Conservation (phyloP, 2,329 filamentous ascomycete genomes). For the Knufia fluminis region DNA sequence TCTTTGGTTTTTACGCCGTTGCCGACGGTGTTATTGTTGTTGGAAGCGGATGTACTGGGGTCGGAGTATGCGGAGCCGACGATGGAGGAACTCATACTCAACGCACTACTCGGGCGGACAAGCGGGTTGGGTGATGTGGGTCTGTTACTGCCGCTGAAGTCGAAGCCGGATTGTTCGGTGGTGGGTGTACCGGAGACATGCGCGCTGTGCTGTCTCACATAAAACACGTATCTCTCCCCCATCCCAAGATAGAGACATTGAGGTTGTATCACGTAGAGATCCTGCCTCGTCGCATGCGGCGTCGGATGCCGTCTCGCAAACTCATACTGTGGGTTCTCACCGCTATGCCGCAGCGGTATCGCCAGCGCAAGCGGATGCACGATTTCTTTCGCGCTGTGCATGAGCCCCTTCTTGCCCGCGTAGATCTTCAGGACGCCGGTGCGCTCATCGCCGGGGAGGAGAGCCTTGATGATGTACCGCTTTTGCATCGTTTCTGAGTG, state of each 20-base stretch:
- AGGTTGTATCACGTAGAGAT: slow-evolving; percentile 92
- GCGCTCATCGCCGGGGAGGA: slow-evolving; percentile 85
- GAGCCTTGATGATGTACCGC: slow-evolving; percentile 83
- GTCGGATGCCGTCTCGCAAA: slow-evolving; percentile 91
- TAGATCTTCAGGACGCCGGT: slow-evolving; percentile 83
- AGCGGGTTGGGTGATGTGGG: slow-evolving; percentile 27
- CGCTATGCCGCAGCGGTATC: slow-evolving; percentile 80
- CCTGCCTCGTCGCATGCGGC: slow-evolving; percentile 92
- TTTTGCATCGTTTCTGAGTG: slow-evolving; percentile 46
- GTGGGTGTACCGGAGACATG: slow-evolving; percentile 12
- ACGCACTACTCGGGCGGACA: slow-evolving; percentile 48
- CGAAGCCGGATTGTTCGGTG: slow-evolving; percentile 17
- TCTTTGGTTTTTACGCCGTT: slow-evolving; percentile 45
- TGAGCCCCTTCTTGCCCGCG: slow-evolving; percentile 84
- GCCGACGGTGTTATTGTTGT: slow-evolving; percentile 47
- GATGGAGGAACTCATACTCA: slow-evolving; percentile 51
- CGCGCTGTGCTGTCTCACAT: slow-evolving; percentile 83
- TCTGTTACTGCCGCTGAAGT: slow-evolving; percentile 10
- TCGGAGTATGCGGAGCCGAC: slow-evolving; percentile 36
- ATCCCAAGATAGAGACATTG: slow-evolving; percentile 80
- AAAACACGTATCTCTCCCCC: slow-evolving; percentile 97
- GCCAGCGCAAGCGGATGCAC: slow-evolving; percentile 84
- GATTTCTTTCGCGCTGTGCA: slow-evolving; percentile 96
- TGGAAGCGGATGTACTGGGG: no score
- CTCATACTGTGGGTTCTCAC: slow-evolving; percentile 88